A percentile compares a stretch with the other conserved stretches of the same genome.
These are phyloP conservation scores for Kondoa subrosea DNA, from an alignment of 768 basidiomycete genomes.

Conservation along the genomic window DNA sequence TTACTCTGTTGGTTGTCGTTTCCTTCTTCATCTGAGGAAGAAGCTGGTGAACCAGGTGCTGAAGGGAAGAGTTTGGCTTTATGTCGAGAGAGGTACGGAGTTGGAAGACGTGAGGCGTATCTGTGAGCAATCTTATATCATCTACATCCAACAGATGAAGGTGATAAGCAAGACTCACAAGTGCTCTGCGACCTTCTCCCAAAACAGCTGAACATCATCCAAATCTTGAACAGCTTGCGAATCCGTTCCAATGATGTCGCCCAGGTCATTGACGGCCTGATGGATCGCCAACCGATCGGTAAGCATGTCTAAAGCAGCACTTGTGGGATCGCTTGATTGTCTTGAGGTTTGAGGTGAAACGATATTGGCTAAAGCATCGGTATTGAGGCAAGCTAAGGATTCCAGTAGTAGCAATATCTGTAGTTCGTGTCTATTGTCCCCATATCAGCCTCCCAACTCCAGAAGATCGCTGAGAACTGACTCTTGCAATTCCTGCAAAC, in stretches of 20 bases:
- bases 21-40: neutral
- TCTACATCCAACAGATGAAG: too few species aligned
- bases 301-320: neutral
- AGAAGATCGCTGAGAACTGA: neutral
- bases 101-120: neutral
- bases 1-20: too few species aligned
- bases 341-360: neutral
- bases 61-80: neutral
- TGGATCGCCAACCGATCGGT: constrained; percentile 6
- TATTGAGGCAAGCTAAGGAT: neutral
- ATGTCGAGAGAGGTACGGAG: neutral
- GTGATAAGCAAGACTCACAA: neutral
- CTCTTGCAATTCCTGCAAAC: neutral
- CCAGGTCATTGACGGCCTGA: constrained; percentile 2
- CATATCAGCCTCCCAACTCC: neutral
- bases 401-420: constrained; percentile 4
- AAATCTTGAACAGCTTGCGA: neutral
- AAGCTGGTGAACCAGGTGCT: neutral
- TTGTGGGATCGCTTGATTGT: neutral
- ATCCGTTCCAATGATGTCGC: neutral
- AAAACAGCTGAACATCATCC: constrained; percentile 6
- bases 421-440: constrained; percentile 2
- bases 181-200: neutral
- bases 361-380: neutral
- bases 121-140: too few species aligned